Conservation (phyloP, 2,329 filamentous ascomycete species). For the Microdochium bolleyi region DNA sequence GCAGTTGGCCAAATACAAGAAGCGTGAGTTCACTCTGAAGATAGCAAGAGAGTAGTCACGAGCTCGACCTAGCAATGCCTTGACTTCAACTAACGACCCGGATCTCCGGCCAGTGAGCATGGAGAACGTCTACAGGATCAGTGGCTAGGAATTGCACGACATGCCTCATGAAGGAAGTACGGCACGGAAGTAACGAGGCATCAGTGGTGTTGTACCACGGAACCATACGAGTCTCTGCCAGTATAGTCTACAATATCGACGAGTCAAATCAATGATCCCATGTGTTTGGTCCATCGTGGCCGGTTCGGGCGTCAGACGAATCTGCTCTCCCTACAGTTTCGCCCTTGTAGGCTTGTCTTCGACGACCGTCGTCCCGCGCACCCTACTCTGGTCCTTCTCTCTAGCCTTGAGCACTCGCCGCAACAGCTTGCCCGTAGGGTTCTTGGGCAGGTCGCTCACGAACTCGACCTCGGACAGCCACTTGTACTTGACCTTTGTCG, state of each 20-base stretch:
- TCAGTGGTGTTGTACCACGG: no score
- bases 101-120: background rate
- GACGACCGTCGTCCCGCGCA: background rate
- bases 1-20: background rate
- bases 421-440: slow-evolving; percentile 49
- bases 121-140: background rate
- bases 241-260: no score
- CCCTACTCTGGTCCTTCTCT: slow-evolving; percentile 1
- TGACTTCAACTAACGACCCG: background rate
- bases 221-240: no score
- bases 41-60: no score
- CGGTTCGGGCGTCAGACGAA: no score
- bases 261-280: background rate
- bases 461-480: slow-evolving; percentile 39
- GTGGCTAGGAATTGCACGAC: background rate
- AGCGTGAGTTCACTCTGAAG: background rate
- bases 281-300: background rate
- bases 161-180: no score
- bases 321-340: background rate
- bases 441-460: slow-evolving; percentile 45
- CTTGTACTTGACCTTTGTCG: slow-evolving; percentile 44
- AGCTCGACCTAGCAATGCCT: no score
- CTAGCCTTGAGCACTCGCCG: slow-evolving; percentile 32
- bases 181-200: no score
- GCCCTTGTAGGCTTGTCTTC: background rate